Evolutionary conservation across 768 basidiomycete genomes (phyloP).

Genomic region (Tricholoma terreum): DNA sequence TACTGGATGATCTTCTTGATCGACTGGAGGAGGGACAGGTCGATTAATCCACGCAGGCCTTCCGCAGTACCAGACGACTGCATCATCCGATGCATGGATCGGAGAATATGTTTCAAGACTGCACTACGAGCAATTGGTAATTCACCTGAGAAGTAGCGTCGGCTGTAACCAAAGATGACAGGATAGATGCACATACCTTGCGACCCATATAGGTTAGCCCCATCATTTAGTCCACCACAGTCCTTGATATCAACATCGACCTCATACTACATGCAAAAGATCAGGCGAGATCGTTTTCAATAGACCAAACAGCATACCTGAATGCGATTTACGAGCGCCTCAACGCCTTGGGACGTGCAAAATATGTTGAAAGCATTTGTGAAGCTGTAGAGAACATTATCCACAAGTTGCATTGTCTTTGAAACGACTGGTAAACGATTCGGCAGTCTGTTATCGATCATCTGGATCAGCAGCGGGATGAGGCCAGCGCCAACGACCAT

Average conservation of each 20-base stretch:
- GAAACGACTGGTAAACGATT: constrained; percentile 74
- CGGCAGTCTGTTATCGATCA: constrained; percentile 75
- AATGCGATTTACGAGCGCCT: constrained; percentile 81
- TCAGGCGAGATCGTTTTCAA: constrained; percentile 11
- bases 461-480: constrained; percentile 83
- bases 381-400: constrained; percentile 89
- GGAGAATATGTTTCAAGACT: constrained; percentile 85
- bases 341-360: constrained; percentile 79
- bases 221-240: constrained; percentile 41
- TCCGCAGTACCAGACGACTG: constrained; percentile 92
- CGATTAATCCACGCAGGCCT: constrained; percentile 90
- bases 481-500: constrained; percentile 96
- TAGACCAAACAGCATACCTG: constrained; percentile 51
- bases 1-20: constrained; percentile 87
- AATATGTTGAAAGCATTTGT: constrained; percentile 86
- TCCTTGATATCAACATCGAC: constrained; percentile 63
- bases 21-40: constrained; percentile 79
- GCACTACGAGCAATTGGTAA: constrained; percentile 72
- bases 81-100: constrained; percentile 97
- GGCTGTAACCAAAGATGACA: neutral
- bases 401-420: constrained; percentile 89
- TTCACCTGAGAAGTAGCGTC: constrained; percentile 43
- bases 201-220: constrained; percentile 45
- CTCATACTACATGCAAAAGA: constrained; percentile 48
- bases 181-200: constrained; percentile 41